Conservation (phyloP, 2,329 filamentous ascomycete species). For the Pseudocercospora ulei region DNA sequence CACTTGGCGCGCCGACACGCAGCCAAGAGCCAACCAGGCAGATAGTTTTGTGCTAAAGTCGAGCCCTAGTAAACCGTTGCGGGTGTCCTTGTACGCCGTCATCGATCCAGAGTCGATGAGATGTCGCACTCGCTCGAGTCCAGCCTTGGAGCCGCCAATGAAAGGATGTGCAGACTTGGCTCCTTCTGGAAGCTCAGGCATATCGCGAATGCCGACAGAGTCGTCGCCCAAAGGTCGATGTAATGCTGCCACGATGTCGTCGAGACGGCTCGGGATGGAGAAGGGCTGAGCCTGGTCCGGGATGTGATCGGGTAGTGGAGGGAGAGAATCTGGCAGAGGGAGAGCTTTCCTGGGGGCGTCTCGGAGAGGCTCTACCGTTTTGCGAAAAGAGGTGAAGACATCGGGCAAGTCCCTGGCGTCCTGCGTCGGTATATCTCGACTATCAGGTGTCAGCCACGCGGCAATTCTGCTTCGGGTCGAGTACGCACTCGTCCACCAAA, state of each 20-base stretch:
- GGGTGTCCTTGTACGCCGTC: constrained; percentile 57
- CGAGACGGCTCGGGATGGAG: constrained; percentile 48
- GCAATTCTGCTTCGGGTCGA: neutral
- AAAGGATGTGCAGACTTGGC: constrained; percentile 56
- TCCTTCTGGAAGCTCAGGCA: constrained; percentile 46
- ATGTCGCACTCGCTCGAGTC: constrained; percentile 49
- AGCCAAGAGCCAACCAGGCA: constrained; percentile 61
- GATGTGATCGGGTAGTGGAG: constrained; percentile 49
- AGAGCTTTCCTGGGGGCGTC: constrained; percentile 52
- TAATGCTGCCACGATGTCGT: constrained; percentile 48
- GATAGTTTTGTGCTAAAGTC: constrained; percentile 71
- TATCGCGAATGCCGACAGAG: constrained; percentile 37
- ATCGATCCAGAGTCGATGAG: constrained; percentile 54
- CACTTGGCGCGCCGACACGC: constrained; percentile 61
- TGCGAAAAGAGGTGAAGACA: constrained; percentile 65
- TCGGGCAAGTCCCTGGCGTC: constrained; percentile 56
- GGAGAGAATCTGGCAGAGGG: constrained; percentile 49
- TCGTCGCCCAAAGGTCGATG: constrained; percentile 48
- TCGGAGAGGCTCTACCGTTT: constrained; percentile 61
- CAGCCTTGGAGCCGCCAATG: constrained; percentile 55
- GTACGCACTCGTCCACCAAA: constrained; percentile 63
- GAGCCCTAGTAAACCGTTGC: constrained; percentile 59
- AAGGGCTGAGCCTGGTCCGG: constrained; percentile 56
- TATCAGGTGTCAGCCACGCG: constrained; percentile 8
- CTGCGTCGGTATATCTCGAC: constrained; percentile 55